A percentile compares a stretch with the other conserved stretches of the same genome.
Evolutionary conservation across 83 land plant species (phyloP).

Genomic region (Picea abies): DNA sequence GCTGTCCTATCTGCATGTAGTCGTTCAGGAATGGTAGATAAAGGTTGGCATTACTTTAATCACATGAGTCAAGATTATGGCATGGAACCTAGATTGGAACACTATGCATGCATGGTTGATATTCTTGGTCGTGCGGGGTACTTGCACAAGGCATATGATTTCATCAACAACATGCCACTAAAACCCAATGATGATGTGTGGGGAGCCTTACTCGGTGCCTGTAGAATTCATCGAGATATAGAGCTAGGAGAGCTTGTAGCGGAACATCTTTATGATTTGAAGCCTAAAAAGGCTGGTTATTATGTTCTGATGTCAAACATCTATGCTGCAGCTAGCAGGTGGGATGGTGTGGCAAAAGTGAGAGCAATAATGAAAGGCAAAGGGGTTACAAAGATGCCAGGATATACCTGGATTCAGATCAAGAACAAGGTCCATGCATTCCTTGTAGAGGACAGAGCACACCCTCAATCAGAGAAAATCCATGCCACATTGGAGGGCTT

Average conservation of each 20-base stretch:
- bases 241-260: conserved; percentile 4
- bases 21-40: conserved; percentile 22
- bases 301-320: conserved; percentile 14
- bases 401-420: conserved; percentile 7
- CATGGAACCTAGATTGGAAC: conserved; percentile 14
- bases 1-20: conserved; percentile 23
- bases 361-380: conserved; percentile 11
- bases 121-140: conserved; percentile 23
- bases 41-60: conserved; percentile 18
- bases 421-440: conserved; percentile 13
- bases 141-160: conserved; percentile 14
- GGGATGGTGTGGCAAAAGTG: conserved; percentile 12
- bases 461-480: conserved; percentile 1
- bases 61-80: conserved; percentile 4
- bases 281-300: conserved; percentile 1
- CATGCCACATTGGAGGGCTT: background rate
- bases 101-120: conserved; percentile 23
- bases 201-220: conserved; percentile 11
- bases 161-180: conserved; percentile 12
- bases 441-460: conserved; percentile 14
- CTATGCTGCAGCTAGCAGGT: conserved; percentile 9
- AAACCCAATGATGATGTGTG: conserved; percentile 15
- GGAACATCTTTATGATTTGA: conserved; percentile 10
- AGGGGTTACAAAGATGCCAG: conserved; percentile 12
- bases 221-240: conserved; percentile 2